Percentiles rank a stretch among this genome's conserved stretches.
phyloP scores from a whole-genome alignment of 1,284 basidiomycete species.

The Melampsora allii-populina region DNA sequence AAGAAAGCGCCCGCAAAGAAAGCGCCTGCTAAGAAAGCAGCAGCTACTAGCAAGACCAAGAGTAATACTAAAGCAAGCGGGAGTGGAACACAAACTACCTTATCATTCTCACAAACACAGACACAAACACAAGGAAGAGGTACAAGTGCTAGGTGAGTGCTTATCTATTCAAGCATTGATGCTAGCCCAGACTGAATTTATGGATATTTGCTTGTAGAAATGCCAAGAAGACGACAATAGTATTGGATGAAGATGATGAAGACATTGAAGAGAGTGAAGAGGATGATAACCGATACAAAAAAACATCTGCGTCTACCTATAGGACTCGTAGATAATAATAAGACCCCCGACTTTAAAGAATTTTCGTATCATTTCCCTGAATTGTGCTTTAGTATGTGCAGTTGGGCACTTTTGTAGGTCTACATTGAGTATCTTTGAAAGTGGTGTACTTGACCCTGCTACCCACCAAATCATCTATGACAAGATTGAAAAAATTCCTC shows the following conservation, averaged over 20 bases:
- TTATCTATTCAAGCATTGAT: not conserved
- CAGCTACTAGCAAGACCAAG: conserved; percentile 16
- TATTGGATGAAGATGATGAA: not conserved
- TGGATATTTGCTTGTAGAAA: not conserved
- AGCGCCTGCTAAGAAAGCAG: conserved; percentile 13
- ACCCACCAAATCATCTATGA: too few species aligned
- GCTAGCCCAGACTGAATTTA: too few species aligned
- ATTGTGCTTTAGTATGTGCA: too few species aligned
- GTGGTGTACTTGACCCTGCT: too few species aligned
- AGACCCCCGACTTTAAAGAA: not conserved
- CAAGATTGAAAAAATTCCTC: too few species aligned
- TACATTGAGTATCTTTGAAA: too few species aligned
- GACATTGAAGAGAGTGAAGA: conserved; percentile 5
- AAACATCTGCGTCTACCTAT: not conserved
- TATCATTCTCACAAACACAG: conserved; percentile 15
- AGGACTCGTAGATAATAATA: not conserved
- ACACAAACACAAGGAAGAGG: conserved; percentile 7
- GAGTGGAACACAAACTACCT: conserved; percentile 14
- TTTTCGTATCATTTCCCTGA: too few species aligned
- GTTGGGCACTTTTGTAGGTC: too few species aligned
- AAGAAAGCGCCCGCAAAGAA: conserved; percentile 23
- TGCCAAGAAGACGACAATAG: not conserved
- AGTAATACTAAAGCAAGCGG: not conserved
- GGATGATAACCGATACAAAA: not conserved
- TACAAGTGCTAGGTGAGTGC: conserved; percentile 26